Evolutionary conservation across 2,329 filamentous ascomycete genomes (phyloP).

Genomic region (Hymenoscyphus repandus): DNA sequence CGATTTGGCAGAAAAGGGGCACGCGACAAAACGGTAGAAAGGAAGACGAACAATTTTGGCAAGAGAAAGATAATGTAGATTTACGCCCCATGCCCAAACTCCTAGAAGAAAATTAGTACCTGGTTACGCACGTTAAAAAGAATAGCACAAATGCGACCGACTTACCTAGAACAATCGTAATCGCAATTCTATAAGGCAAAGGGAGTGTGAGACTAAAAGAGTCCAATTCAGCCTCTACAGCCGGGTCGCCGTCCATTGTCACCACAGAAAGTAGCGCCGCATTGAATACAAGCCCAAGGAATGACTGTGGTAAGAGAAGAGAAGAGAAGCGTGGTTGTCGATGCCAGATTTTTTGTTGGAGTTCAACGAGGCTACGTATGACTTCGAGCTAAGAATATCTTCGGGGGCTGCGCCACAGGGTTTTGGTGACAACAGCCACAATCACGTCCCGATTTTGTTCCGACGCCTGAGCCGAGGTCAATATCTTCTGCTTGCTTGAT

Average conservation of each 20-base stretch:
- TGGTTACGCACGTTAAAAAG: not conserved
- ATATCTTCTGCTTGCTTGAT: not conserved
- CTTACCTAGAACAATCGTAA: slow-evolving; percentile 79
- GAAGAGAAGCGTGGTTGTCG: slow-evolving; percentile 6
- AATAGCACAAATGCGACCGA: not conserved
- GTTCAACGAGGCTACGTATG: slow-evolving; percentile 12
- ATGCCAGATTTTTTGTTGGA: not conserved
- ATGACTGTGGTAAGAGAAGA: slow-evolving; percentile 23
- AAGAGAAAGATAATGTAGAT: slow-evolving; percentile 78
- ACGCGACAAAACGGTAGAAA: not conserved
- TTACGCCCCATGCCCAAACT: slow-evolving; percentile 91
- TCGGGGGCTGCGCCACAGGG: not conserved
- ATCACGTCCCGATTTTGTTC: not conserved
- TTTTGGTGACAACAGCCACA: slow-evolving; percentile 10
- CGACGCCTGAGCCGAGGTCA: slow-evolving; percentile 7
- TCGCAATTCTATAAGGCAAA: slow-evolving; percentile 81
- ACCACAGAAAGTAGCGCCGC: slow-evolving; percentile 22
- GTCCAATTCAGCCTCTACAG: slow-evolving; percentile 69
- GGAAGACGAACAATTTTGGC: slow-evolving; percentile 61
- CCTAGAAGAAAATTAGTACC: slow-evolving; percentile 44
- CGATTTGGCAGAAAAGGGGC: slow-evolving; percentile 1
- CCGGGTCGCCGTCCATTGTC: slow-evolving; percentile 68
- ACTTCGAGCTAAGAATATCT: slow-evolving; percentile 7
- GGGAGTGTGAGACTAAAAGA: slow-evolving; percentile 82
- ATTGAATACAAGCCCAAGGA: slow-evolving; percentile 23